Evolutionary conservation across 2,329 filamentous ascomycete species (phyloP), one percentile per base, ranked within the genome.

Genomic region (Zalaria sp.): DNA sequence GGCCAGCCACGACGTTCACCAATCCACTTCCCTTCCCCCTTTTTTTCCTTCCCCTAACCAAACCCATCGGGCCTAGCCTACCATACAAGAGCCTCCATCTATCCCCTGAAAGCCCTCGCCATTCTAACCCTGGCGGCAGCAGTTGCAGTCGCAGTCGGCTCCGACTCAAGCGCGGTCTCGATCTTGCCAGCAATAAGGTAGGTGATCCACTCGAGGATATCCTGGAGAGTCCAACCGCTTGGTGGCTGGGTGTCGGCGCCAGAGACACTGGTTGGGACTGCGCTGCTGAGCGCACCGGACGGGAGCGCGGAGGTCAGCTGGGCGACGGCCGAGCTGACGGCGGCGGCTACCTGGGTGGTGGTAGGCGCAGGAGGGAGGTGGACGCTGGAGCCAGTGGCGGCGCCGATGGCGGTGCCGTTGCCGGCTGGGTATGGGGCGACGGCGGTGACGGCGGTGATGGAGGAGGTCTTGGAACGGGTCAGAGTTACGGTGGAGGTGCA

Each of bases 181-280:
- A 32, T 2, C 3, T 32, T n/a, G 29, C 29, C 29, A n/a, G n/a
- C 36, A 7, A 25, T 10, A 7, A 49, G 27, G 38, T 47, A 51
- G 27, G 41, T 37, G 35, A 52, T 47, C 51, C 51, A 52, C 18
- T 48, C 48, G 10, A 53, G 43, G 37, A 49, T 41, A 27, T 52
- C 35, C 35, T 44, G 32, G 8, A 53, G 40, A 6, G 41, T 50
- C 42, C 50, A 41, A 29, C 48, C 49, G 5, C 47, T 44, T 10
- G 43, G 49, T 29, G 46, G 46, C 11, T 40, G 27, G 37, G 41
- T 42, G n/a, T 42, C 42, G 36, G 35, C 43, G 6, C 41, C 36
- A 28, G 39, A 43, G 42, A 42, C 43, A 34, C 42, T 40, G 36
- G 40, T 43, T 5, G 50, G 47, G 5, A 44, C 42, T 10, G 38